Evolutionary conservation across 176 grass and related monocot genomes (phyloP).

Genomic region (Alopecurus myosuroides): DNA sequence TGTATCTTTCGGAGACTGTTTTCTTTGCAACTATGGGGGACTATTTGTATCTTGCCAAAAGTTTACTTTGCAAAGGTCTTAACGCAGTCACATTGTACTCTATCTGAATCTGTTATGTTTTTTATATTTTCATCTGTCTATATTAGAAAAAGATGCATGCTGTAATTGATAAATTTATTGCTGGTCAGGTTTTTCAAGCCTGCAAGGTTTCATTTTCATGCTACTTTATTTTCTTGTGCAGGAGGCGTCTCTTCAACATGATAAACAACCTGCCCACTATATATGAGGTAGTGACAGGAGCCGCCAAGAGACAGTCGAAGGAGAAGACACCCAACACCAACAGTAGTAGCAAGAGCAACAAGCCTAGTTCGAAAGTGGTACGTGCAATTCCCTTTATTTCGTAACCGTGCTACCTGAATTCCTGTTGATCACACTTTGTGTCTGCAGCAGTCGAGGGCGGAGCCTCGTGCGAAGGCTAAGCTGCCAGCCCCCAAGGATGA

Average conservation of each 20-base stretch:
- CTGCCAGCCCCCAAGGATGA: conserved; percentile 62
- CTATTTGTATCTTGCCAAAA: neutral
- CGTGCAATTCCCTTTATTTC: neutral
- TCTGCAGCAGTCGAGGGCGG: conserved; percentile 50
- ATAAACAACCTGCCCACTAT: conserved; percentile 95
- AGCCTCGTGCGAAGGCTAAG: conserved; percentile 60
- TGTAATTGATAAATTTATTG: neutral
- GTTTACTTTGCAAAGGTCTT: neutral
- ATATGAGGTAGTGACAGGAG: conserved; percentile 88
- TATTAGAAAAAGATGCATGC: neutral
- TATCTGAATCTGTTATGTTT: neutral
- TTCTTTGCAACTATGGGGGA: neutral
- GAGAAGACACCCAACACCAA: conserved; percentile 89
- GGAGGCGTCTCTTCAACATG: conserved; percentile 88
- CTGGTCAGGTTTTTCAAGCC: neutral
- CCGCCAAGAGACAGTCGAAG: conserved; percentile 62
- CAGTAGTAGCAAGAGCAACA: conserved; percentile 86
- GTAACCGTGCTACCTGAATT: neutral
- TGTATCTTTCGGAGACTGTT: neutral
- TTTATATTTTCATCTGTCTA: neutral
- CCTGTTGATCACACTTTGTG: neutral
- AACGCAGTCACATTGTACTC: neutral
- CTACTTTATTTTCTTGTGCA: conserved; percentile 28
- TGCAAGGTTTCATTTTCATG: neutral
- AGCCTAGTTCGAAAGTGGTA: conserved; percentile 73